phyloP scores from a whole-genome alignment of 176 grass and related monocot species.

The Melocanna baccifera region DNA sequence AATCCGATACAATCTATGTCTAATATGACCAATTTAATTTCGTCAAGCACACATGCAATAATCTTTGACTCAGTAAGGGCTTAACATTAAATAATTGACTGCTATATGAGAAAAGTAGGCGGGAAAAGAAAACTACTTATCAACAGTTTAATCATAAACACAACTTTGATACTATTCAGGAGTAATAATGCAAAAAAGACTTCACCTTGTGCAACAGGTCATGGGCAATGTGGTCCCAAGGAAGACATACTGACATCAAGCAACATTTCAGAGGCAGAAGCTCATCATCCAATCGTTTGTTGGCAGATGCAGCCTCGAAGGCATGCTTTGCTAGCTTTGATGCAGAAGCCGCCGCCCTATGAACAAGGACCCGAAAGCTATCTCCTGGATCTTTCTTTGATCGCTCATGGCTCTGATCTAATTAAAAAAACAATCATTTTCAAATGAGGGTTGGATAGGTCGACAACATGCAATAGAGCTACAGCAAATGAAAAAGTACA shows the following conservation, averaged over 20 bases:
- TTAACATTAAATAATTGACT: not conserved
- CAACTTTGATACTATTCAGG: not conserved
- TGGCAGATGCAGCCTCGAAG: constrained; percentile 51
- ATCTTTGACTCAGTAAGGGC: not conserved
- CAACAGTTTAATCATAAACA: not conserved
- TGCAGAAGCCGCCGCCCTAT: constrained; percentile 69
- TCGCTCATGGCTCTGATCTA: constrained; percentile 66
- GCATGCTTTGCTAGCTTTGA: constrained; percentile 77
- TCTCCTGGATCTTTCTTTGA: constrained; percentile 53
- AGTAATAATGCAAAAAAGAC: not conserved
- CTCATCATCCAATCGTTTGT: constrained; percentile 42
- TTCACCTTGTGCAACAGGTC: constrained; percentile 85
- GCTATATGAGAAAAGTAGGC: not conserved
- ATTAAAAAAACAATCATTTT: constrained; percentile 7
- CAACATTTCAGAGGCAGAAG: constrained; percentile 88
- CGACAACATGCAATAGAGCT: not conserved
- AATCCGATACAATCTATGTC: not conserved
- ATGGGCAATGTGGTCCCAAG: constrained; percentile 81
- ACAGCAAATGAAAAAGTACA: constrained; percentile 7
- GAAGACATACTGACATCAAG: constrained; percentile 92
- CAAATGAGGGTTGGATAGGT: not conserved
- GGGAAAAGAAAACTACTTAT: not conserved
- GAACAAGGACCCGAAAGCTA: constrained; percentile 60
- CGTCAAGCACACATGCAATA: not conserved
- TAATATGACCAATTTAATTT: not conserved